These are phyloP conservation scores for Pseudoneurospora amorphoporcata DNA, from an alignment of 495 filamentous ascomycete species.

Conservation along the genomic window DNA sequence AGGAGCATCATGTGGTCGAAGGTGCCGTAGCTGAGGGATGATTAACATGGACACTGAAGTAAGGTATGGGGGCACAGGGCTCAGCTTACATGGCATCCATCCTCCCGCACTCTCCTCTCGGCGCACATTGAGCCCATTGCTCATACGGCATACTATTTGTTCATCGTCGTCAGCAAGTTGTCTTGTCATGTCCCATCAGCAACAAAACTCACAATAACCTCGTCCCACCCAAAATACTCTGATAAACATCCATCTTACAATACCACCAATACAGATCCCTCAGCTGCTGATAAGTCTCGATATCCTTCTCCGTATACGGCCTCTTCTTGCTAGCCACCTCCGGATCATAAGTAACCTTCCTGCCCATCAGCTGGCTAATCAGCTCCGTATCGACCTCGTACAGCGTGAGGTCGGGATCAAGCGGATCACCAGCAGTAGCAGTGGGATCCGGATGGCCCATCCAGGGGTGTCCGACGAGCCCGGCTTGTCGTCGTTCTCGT, in stretches of 20 bases:
- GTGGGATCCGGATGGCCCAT: slow-evolving; percentile 8
- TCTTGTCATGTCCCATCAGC: not conserved
- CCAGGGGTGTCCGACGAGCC: slow-evolving; percentile 13
- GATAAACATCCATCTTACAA: slow-evolving; percentile 82
- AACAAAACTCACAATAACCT: slow-evolving; percentile 59
- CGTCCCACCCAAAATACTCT: slow-evolving; percentile 82
- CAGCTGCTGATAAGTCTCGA: slow-evolving; percentile 68
- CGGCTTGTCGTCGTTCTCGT: slow-evolving; percentile 13
- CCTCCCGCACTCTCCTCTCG: slow-evolving; percentile 67
- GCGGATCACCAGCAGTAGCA: not conserved
- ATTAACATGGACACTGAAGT: not conserved
- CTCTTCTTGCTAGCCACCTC: slow-evolving; percentile 1
- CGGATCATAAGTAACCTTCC: slow-evolving; percentile 22
- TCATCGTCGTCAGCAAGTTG: slow-evolving; percentile 12
- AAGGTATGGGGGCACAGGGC: not conserved
- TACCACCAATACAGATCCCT: slow-evolving; percentile 97
- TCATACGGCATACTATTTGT: slow-evolving; percentile 60
- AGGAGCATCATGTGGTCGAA: slow-evolving; percentile 79
- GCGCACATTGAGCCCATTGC: slow-evolving; percentile 74
- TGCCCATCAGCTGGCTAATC: slow-evolving; percentile 28
- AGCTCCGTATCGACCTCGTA: slow-evolving; percentile 26
- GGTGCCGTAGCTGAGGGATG: slow-evolving; percentile 54
- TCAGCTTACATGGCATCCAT: slow-evolving; percentile 56
- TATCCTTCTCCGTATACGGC: slow-evolving; percentile 55
- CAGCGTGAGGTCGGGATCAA: slow-evolving; percentile 4